Conservation (phyloP, 331 rosid species). For the Quercus phellos region DNA sequence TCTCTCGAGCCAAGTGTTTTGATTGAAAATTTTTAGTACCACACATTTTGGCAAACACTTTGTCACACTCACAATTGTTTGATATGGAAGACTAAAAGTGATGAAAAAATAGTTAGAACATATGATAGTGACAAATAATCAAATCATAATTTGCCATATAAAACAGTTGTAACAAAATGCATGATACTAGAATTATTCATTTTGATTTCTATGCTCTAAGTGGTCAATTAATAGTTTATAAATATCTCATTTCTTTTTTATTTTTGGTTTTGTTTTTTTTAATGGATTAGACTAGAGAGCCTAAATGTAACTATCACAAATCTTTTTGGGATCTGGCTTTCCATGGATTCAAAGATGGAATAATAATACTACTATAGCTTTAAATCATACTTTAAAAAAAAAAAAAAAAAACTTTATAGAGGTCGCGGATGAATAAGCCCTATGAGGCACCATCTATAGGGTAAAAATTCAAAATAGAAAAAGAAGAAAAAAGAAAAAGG, state of each 20-base stretch:
- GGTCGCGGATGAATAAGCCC: conserved; percentile 25
- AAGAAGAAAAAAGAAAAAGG: conserved; percentile 7
- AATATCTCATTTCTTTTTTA: background rate
- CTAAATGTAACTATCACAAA: conserved; percentile 3
- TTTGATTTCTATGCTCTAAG: background rate
- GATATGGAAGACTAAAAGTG: rapidly evolving
- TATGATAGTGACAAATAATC: too few species aligned
- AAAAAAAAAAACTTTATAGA: conserved; percentile 1
- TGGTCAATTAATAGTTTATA: background rate
- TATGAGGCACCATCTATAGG: conserved; percentile 42
- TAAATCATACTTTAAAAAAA: background rate
- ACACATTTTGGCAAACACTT: too few species aligned
- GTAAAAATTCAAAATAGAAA: conserved; percentile 3
- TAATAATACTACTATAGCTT: conserved; percentile 8
- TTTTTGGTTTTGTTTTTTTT: background rate
- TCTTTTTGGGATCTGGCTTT: conserved; percentile 28
- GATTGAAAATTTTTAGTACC: too few species aligned
- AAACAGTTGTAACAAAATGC: too few species aligned
- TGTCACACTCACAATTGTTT: too few species aligned
- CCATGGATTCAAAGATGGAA: conserved; percentile 30
- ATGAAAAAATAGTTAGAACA: too few species aligned
- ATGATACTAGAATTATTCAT: too few species aligned
- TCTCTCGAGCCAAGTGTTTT: background rate
- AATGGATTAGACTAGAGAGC: too few species aligned
- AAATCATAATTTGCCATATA: rapidly evolving